A percentile compares a stretch with the other conserved stretches of the same genome.
Conservation (phyloP, 805 yeast species). For the Candida morakotiae region DNA sequence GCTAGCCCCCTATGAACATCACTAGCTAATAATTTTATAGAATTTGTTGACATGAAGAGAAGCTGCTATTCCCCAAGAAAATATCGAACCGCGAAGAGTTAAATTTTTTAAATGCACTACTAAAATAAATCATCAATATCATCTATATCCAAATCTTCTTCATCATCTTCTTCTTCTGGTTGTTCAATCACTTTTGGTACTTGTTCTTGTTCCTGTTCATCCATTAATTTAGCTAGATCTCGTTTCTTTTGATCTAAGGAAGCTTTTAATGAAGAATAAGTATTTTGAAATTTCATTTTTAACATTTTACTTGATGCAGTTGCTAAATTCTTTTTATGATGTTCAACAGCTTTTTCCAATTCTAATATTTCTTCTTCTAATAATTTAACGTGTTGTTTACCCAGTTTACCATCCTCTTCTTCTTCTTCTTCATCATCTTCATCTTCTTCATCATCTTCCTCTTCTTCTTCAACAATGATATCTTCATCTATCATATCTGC, state of each 20-base stretch:
- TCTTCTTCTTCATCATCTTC: conserved; percentile 47
- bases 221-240: conserved; percentile 43
- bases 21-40: conserved; percentile 51
- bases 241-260: conserved; percentile 79
- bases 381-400: conserved; percentile 52
- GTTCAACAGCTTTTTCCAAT: conserved; percentile 68
- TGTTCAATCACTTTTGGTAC: conserved; percentile 17
- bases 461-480: conserved; percentile 48
- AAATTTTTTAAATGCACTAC: neutral
- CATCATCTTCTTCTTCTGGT: conserved; percentile 26
- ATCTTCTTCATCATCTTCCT: conserved; percentile 50
- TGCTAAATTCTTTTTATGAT: conserved; percentile 67
- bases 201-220: conserved; percentile 24
- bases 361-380: conserved; percentile 84
- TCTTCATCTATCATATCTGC: conserved; percentile 29
- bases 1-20: conserved; percentile 88
- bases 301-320: conserved; percentile 80
- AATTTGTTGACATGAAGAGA: conserved; percentile 56
- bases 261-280: conserved; percentile 68
- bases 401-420: conserved; percentile 50
- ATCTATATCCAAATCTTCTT: conserved; percentile 26
- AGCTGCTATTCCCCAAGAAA: conserved; percentile 1
- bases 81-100: conserved; percentile 3
- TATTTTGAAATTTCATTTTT: conserved; percentile 80
- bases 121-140: conserved; percentile 37